Percentiles rank a stretch among this genome's conserved stretches.
phyloP scores from a whole-genome alignment of 257 asterid species.

The Marsdenia floribunda region DNA sequence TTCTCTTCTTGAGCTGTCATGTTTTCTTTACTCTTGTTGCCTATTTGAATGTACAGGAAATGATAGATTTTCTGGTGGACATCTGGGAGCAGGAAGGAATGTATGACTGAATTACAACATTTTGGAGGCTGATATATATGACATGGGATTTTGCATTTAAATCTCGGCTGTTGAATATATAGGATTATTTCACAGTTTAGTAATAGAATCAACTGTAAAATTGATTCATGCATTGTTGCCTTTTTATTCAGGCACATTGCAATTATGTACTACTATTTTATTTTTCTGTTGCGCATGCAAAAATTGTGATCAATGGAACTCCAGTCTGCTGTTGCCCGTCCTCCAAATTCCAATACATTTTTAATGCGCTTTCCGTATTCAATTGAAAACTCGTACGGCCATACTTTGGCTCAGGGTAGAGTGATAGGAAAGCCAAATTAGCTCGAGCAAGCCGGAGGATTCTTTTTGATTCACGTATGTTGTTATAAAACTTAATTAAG shows the following conservation, averaged over 20 bases:
- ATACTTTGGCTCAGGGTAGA: neutral
- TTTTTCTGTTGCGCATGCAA: neutral
- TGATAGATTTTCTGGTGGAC: constrained; percentile 80
- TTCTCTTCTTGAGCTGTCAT: neutral
- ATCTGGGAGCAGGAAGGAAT: constrained; percentile 80
- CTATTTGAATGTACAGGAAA: constrained; percentile 47
- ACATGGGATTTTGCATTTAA: neutral
- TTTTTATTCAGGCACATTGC: neutral
- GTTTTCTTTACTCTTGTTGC: constrained; percentile 9
- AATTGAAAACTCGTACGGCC: neutral
- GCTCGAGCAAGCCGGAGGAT: neutral
- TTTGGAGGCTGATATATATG: neutral
- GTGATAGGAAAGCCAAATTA: neutral
- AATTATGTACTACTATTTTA: neutral
- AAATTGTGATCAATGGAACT: constrained; percentile 3
- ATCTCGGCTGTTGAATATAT: neutral
- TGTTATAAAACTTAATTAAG: neutral
- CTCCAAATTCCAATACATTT: neutral
- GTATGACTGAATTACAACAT: constrained; percentile 43
- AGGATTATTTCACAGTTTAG: neutral
- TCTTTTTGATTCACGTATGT: neutral
- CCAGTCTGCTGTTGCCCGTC: neutral
- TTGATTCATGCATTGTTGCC: neutral
- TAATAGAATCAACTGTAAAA: neutral
- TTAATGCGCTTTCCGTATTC: neutral